A percentile compares a stretch with the other conserved stretches of the same genome.
These are phyloP conservation scores for Ziziphus jujuba DNA, from an alignment of 306 rosid species.

Conservation along the genomic window DNA sequence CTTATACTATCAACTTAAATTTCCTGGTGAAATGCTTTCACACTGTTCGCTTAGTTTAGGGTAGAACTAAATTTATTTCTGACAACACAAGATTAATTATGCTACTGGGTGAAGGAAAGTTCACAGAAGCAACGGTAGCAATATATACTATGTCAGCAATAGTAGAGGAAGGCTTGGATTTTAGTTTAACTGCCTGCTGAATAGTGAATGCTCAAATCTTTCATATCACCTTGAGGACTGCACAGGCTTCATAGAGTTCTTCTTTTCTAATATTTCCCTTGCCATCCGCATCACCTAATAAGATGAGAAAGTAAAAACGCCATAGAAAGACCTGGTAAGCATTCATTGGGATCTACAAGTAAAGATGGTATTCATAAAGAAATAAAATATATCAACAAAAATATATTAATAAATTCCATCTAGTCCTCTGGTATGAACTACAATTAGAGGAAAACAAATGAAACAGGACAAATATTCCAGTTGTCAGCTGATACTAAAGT, in stretches of 20 bases:
- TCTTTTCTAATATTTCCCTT: conserved; percentile 69
- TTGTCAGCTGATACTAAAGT: not conserved
- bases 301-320: conserved; percentile 16
- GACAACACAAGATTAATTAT: not conserved
- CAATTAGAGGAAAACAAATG: not conserved
- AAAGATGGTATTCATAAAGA: not conserved
- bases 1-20: conserved; percentile 21
- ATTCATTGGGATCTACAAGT: not conserved
- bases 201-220: conserved; percentile 1
- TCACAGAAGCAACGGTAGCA: not conserved
- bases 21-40: conserved; percentile 9
- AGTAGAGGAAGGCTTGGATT: not conserved
- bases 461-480: not conserved
- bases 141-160: not conserved
- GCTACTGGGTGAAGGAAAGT: not conserved
- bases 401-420: too few relatives aligned
- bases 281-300: conserved; percentile 76
- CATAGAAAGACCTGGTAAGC: not conserved
- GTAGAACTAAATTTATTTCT: not conserved
- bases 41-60: conserved; percentile 7
- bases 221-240: conserved; percentile 71
- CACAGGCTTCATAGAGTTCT: conserved; percentile 80
- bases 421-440: too few relatives aligned
- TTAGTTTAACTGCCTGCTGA: not conserved
- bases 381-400: too few relatives aligned